Conservation (phyloP, 768 basidiomycete species). For the Lepiota subincarnata region DNA sequence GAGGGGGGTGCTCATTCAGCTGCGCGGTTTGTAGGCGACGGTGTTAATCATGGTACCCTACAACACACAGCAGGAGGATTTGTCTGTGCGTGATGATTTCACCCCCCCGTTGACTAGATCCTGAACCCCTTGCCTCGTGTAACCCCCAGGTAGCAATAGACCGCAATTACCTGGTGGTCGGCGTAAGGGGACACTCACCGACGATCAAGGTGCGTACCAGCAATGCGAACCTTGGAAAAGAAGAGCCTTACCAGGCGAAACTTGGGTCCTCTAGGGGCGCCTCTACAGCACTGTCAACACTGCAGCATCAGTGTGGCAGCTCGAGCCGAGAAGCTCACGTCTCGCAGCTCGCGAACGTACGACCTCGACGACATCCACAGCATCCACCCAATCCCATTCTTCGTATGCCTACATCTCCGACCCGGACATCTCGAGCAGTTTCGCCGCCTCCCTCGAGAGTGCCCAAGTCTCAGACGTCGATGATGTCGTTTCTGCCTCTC, state of each 20-base stretch:
- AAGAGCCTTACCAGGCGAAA: not conserved
- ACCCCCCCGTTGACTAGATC: not conserved
- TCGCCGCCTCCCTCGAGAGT: conserved; percentile 77
- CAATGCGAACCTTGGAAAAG: not conserved
- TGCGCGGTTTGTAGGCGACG: conserved; percentile 52
- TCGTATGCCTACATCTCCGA: conserved; percentile 81
- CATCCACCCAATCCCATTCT: conserved; percentile 60
- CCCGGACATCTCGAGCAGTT: conserved; percentile 79
- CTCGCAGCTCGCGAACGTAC: conserved; percentile 66
- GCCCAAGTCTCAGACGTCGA: conserved; percentile 70
- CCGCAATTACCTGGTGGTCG: conserved; percentile 65
- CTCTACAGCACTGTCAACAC: conserved; percentile 69
- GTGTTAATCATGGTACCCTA: conserved; percentile 72
- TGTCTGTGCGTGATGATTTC: conserved; percentile 40
- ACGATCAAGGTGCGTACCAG: conserved; percentile 61
- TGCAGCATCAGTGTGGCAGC: conserved; percentile 69
- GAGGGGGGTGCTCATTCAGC: conserved; percentile 15
- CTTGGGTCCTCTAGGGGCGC: conserved; percentile 47
- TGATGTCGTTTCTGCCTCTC: conserved; percentile 49
- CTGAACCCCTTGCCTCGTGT: not conserved
- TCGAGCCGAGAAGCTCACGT: conserved; percentile 60
- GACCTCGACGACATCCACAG: conserved; percentile 67
- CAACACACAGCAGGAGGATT: conserved; percentile 66
- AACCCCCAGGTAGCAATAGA: conserved; percentile 66
- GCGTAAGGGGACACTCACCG: conserved; percentile 64